Conservation (phyloP, 495 filamentous ascomycete species). For the Neurospora sp. region DNA sequence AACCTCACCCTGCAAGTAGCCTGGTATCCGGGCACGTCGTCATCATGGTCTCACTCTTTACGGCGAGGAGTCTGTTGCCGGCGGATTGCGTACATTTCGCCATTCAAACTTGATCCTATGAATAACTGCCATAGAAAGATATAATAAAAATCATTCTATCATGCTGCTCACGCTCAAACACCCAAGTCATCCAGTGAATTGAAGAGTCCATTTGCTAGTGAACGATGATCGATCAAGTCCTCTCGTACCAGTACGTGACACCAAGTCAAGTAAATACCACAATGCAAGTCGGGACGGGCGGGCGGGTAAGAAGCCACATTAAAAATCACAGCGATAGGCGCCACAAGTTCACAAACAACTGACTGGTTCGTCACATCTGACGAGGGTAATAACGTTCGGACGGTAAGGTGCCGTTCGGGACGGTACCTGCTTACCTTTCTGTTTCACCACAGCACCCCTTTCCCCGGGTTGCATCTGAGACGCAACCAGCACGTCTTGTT, state of each 20-base stretch:
- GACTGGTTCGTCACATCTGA: neutral
- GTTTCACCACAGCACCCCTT: neutral
- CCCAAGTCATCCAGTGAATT: neutral
- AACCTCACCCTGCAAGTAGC: conserved; percentile 26
- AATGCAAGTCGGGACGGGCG: neutral
- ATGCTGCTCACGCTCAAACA: neutral
- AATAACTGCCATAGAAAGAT: neutral
- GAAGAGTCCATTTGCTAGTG: neutral
- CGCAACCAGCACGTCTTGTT: neutral
- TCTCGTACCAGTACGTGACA: neutral
- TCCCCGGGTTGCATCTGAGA: neutral
- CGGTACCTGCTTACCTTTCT: neutral
- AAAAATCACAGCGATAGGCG: neutral
- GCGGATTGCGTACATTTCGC: conserved; percentile 25
- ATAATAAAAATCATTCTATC: neutral
- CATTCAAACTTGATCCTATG: neutral
- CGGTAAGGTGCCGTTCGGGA: neutral
- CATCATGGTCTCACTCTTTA: conserved; percentile 5
- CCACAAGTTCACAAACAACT: neutral
- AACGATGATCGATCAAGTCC: neutral
- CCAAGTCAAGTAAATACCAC: neutral
- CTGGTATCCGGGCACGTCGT: conserved; percentile 30
- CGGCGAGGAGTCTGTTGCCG: conserved; percentile 10
- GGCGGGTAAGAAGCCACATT: neutral
- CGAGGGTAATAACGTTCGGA: neutral